Evolutionary conservation across 2,329 filamentous ascomycete genomes (phyloP).

Genomic region (Fusarium sp.): DNA sequence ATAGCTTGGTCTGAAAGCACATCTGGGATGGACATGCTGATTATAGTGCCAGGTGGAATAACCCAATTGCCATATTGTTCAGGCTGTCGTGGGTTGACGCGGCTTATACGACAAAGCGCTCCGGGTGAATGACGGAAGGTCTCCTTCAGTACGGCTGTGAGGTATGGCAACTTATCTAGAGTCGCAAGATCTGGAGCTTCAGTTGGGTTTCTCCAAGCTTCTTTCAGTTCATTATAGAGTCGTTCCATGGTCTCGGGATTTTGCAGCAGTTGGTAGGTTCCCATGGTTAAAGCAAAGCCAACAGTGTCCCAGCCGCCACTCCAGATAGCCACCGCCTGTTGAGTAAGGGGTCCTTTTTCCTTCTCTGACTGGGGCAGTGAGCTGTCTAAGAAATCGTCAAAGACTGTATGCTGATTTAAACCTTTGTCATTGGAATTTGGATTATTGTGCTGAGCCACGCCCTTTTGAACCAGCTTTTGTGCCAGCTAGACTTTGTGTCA

Average conservation of each 20-base stretch:
- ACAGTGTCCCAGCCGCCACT: constrained; percentile 12
- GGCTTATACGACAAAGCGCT: constrained; percentile 4
- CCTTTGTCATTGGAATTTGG: neutral
- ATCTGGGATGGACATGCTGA: constrained; percentile 14
- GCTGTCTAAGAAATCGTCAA: neutral
- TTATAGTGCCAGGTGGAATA: constrained; percentile 5
- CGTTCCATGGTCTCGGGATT: neutral
- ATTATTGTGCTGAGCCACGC: neutral
- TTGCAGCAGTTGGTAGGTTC: neutral
- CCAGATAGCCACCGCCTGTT: constrained; percentile 14
- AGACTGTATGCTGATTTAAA: neutral
- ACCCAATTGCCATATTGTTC: constrained; percentile 1
- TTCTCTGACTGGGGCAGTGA: neutral
- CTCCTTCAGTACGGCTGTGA: constrained; percentile 6
- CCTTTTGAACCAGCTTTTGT: no score
- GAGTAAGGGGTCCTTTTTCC: constrained; percentile 1
- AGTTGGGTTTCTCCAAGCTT: neutral
- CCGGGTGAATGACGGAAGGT: neutral
- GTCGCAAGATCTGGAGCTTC: neutral
- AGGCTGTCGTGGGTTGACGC: neutral
- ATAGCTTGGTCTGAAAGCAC: neutral
- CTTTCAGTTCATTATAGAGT: neutral
- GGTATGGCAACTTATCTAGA: neutral
- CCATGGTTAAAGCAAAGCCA: constrained; percentile 3
- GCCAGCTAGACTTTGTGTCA: no score